These are phyloP conservation scores for Aspergillus ellipticus DNA, from an alignment of 495 filamentous ascomycete species.

Conservation along the genomic window DNA sequence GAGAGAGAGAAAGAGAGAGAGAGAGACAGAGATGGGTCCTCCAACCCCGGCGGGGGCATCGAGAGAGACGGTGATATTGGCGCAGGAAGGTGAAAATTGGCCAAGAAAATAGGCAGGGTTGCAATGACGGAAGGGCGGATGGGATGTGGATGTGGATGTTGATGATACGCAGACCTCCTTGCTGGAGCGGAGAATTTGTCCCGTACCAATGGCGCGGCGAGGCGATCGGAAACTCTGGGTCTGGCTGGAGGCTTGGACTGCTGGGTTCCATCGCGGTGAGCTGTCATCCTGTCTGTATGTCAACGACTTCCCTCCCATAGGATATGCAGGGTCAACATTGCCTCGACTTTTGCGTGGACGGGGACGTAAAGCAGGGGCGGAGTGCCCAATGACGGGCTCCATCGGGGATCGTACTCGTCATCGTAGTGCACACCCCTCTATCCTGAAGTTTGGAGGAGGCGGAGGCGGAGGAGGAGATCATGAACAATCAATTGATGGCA, in stretches of 20 bases:
- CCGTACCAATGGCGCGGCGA: background rate
- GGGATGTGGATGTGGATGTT: background rate
- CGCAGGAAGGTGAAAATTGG: no score
- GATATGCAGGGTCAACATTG: background rate
- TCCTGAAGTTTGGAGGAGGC: no score
- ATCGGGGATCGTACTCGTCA: background rate
- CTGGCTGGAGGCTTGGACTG: background rate
- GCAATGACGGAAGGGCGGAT: background rate
- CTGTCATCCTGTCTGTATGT: background rate
- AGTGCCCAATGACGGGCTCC: background rate
- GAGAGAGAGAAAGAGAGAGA: no score
- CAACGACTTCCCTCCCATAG: background rate
- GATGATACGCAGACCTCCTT: background rate
- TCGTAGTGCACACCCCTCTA: background rate
- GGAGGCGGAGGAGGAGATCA: no score
- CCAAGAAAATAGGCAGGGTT: no score
- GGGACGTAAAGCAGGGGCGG: background rate
- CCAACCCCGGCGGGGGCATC: no score
- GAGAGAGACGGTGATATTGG: no score
- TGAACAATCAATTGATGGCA: no score
- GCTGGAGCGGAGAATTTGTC: background rate
- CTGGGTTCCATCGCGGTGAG: background rate
- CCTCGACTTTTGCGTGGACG: background rate
- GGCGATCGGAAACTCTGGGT: background rate
- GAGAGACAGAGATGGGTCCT: no score